These are phyloP conservation scores for Apiospora sp. DNA, from an alignment of 2,329 filamentous ascomycete genomes.

Conservation along the genomic window DNA sequence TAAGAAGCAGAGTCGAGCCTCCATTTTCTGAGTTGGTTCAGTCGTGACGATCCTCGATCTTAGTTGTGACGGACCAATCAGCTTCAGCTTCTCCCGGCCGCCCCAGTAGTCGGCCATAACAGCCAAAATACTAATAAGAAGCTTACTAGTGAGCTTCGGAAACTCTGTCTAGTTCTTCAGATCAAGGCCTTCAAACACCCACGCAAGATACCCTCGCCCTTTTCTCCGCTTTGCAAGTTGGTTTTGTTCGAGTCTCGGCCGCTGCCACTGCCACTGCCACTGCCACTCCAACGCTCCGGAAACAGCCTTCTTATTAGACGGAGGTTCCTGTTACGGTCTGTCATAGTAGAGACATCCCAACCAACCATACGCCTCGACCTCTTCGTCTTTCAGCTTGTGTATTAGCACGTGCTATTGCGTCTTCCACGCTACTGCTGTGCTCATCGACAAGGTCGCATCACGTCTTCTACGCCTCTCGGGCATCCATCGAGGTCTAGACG, in stretches of 20 bases:
- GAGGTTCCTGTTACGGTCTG: not conserved
- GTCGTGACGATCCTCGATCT: not conserved
- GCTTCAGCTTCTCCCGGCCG: conserved; percentile 24
- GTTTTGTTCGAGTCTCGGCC: not conserved
- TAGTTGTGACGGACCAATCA: conserved; percentile 18
- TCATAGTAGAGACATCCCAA: conserved; percentile 1
- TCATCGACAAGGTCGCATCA: not conserved
- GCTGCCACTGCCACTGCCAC: not conserved
- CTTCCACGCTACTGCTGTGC: conserved; percentile 22
- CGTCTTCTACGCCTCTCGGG: not conserved
- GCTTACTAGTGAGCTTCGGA: conserved; percentile 18
- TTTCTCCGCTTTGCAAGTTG: not conserved
- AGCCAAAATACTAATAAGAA: conserved; percentile 14
- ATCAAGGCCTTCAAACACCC: not conserved
- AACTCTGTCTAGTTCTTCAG: not conserved
- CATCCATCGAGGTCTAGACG: conserved; percentile 13
- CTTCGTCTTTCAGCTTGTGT: not conserved
- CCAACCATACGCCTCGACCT: not conserved
- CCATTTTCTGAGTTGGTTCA: not conserved
- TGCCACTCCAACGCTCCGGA: not conserved
- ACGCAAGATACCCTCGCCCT: conserved; percentile 13
- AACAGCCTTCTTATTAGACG: not conserved
- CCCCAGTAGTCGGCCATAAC: conserved; percentile 9
- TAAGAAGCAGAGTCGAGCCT: not conserved
- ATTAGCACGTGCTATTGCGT: conserved; percentile 29